A percentile compares a stretch with the other conserved stretches of the same genome.
Evolutionary conservation across 805 yeast genomes (phyloP).

Genomic region (Grigorovia yakushimaensis): DNA sequence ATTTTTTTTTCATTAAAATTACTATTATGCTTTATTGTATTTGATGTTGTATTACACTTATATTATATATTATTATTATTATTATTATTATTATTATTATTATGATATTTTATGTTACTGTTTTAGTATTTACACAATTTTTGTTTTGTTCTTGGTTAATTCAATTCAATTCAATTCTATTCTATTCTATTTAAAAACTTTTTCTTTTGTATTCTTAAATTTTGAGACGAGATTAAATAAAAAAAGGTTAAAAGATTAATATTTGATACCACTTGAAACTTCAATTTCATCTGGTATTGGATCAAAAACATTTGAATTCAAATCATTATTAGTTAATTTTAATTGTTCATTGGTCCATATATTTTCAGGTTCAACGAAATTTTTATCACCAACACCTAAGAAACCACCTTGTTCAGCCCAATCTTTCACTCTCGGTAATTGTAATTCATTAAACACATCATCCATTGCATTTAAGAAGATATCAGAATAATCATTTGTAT

Average conservation of each 20-base stretch:
- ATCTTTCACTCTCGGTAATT: conserved; percentile 62
- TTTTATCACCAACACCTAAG: conserved; percentile 72
- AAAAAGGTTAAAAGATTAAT: background rate
- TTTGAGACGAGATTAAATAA: too few relatives aligned
- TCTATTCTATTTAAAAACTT: conserved; percentile 1
- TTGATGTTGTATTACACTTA: too few relatives aligned
- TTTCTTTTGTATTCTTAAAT: too few relatives aligned
- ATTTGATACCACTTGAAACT: conserved; percentile 51
- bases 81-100: too few relatives aligned
- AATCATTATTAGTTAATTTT: conserved; percentile 46
- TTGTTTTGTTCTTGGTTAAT: too few relatives aligned
- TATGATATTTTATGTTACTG: too few relatives aligned
- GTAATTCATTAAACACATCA: conserved; percentile 64
- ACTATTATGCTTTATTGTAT: too few relatives aligned
- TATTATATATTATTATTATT: too few relatives aligned
- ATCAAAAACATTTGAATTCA: conserved; percentile 57
- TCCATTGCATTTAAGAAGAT: conserved; percentile 71
- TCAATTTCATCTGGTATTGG: conserved; percentile 56
- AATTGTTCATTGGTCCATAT: conserved; percentile 86
- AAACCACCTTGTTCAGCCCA: conserved; percentile 82
- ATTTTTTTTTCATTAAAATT: too few relatives aligned
- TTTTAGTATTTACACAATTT: too few relatives aligned
- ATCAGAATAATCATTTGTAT: conserved; percentile 65
- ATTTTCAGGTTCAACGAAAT: conserved; percentile 42
- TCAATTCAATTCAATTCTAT: background rate